Evolutionary conservation across 192 early-diverging fungal genomes (phyloP).

Genomic region (Coemansia javaensis): DNA sequence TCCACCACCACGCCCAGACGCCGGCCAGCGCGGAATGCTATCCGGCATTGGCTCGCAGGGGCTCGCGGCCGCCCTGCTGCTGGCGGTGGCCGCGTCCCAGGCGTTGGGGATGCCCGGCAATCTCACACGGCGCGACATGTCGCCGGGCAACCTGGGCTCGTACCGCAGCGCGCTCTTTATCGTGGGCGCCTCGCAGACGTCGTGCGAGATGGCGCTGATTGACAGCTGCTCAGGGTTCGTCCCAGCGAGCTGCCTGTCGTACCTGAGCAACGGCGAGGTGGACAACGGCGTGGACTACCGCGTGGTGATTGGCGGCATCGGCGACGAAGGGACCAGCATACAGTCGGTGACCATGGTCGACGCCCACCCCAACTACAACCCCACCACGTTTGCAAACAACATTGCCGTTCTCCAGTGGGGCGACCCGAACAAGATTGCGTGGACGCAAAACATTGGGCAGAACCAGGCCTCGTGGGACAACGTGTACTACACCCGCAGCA

Average conservation of each 20-base stretch:
- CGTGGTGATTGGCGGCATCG: slow-evolving; percentile 12
- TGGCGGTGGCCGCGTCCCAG: too few species aligned
- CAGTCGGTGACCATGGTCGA: slow-evolving; percentile 20
- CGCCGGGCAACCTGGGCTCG: background rate
- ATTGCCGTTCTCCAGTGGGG: slow-evolving; percentile 28
- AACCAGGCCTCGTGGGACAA: slow-evolving; percentile 20
- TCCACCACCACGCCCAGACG: too few species aligned
- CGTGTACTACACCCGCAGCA: slow-evolving; percentile 20
- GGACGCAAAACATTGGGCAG: slow-evolving; percentile 16
- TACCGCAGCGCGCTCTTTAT: slow-evolving; percentile 29
- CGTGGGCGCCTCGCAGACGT: slow-evolving; percentile 20
- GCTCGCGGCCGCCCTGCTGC: too few species aligned
- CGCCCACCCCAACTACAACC: slow-evolving; percentile 35
- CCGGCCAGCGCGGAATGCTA: too few species aligned
- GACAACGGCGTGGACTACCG: slow-evolving; percentile 30
- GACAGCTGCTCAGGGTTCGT: slow-evolving; percentile 19
- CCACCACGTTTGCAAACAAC: slow-evolving; percentile 34
- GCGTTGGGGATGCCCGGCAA: slow-evolving; percentile 5
- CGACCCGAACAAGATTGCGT: slow-evolving; percentile 1
- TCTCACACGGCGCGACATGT: slow-evolving; percentile 20
- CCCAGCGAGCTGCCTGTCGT: slow-evolving; percentile 35
- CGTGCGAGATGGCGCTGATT: slow-evolving; percentile 43
- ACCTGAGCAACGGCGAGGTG: slow-evolving; percentile 12
- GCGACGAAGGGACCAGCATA: slow-evolving; percentile 1
- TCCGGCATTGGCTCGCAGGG: too few species aligned